These are phyloP conservation scores for Clarireedia sp. DNA, from an alignment of 2,329 filamentous ascomycete species.

Conservation along the genomic window DNA sequence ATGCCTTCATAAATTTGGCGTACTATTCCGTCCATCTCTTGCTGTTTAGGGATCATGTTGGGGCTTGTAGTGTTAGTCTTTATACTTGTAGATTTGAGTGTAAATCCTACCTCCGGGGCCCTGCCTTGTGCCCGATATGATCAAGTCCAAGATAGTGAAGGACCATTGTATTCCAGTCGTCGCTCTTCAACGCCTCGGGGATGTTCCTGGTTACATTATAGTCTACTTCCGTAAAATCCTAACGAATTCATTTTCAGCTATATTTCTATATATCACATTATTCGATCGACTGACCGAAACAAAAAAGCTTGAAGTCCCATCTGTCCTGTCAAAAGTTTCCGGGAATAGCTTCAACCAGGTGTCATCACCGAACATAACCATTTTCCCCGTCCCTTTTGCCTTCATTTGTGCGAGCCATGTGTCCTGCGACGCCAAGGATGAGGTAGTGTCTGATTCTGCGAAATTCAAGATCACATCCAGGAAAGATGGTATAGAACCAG, in stretches of 20 bases:
- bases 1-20: conserved; percentile 69
- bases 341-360: conserved; percentile 98
- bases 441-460: conserved; percentile 86
- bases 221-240: conserved; percentile 98
- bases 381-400: conserved; percentile 59
- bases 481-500: conserved; percentile 96
- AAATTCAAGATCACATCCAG: conserved; percentile 95
- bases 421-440: conserved; percentile 80
- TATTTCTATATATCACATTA: conserved; percentile 19
- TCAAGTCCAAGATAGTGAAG: conserved; percentile 94
- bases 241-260: conserved; percentile 23
- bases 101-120: conserved; percentile 60
- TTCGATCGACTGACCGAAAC: conserved; percentile 64
- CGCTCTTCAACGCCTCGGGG: conserved; percentile 60
- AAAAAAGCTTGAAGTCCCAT: conserved; percentile 97
- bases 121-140: conserved; percentile 95
- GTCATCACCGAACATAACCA: conserved; percentile 95
- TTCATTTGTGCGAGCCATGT: conserved; percentile 95
- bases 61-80: conserved; percentile 43
- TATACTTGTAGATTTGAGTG: background rate
- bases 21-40: conserved; percentile 86
- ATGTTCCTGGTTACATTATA: conserved; percentile 94
- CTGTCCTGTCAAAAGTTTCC: conserved; percentile 72
- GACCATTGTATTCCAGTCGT: conserved; percentile 89
- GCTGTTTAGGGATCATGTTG: conserved; percentile 88